Percentiles rank a stretch among this genome's conserved stretches.
These are phyloP conservation scores for Globisporangium cystogenes DNA, from an alignment of 352 stramenopile species.

Conservation along the genomic window DNA sequence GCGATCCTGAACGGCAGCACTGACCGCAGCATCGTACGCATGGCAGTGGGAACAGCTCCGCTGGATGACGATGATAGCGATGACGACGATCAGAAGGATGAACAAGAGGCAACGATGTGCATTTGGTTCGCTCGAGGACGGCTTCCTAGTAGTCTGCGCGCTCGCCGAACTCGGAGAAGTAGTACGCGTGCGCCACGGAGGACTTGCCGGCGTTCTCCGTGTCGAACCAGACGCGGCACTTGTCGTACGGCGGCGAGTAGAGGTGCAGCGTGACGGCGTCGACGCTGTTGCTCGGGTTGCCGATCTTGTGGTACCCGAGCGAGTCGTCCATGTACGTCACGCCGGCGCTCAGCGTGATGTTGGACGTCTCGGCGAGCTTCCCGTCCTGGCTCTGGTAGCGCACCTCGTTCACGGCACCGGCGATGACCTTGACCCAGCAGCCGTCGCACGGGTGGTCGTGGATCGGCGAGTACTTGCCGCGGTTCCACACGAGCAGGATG, in stretches of 20 bases:
- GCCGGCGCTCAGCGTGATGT: constrained; percentile 20
- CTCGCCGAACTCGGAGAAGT: constrained; percentile 73
- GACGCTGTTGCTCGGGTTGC: constrained; percentile 30
- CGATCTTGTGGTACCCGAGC: constrained; percentile 83
- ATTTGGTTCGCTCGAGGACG: neutral
- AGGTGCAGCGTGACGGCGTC: constrained; percentile 76
- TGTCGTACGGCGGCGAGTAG: constrained; percentile 76
- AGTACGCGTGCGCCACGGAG: constrained; percentile 61
- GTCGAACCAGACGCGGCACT: constrained; percentile 80
- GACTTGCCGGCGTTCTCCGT: constrained; percentile 39
- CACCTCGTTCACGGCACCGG: constrained; percentile 65
- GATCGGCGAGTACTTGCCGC: constrained; percentile 67
- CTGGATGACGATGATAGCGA: neutral
- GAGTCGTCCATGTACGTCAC: constrained; percentile 68
- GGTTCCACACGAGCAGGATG: constrained; percentile 92
- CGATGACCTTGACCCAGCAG: constrained; percentile 74
- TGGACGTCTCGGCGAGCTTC: constrained; percentile 21
- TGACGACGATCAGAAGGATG: neutral
- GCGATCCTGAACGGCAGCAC: no score
- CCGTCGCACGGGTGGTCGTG: constrained; percentile 88
- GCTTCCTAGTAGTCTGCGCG: constrained; percentile 27
- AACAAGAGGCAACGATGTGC: neutral
- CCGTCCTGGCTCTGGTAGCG: constrained; percentile 38
- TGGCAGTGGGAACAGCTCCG: no score
- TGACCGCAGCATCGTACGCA: no score